Evolutionary conservation across 148 eudicot genomes (phyloP).

Genomic region (Rhododendron ferrugineum): DNA sequence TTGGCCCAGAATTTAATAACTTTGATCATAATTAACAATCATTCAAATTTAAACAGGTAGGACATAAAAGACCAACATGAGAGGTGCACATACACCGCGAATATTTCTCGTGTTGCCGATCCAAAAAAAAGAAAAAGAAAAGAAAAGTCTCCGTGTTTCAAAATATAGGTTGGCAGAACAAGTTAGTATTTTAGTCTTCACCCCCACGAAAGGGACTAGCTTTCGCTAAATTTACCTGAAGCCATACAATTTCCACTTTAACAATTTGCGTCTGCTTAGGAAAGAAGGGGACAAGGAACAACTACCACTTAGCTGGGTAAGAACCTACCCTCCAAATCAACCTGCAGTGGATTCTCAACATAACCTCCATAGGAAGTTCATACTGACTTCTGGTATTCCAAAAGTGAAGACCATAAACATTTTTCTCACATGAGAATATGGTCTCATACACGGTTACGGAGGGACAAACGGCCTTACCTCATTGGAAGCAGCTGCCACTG

Average conservation of each 20-base stretch:
- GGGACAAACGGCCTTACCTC: constrained; percentile 45
- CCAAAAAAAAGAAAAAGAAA: no score
- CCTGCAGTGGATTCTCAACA: background rate
- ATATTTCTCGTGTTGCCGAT: background rate
- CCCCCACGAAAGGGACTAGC: background rate
- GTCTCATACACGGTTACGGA: background rate
- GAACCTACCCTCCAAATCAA: background rate
- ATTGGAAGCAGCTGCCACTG: constrained; percentile 93
- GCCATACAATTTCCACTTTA: background rate
- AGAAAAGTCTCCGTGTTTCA: no score
- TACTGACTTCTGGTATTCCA: background rate
- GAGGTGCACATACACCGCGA: background rate
- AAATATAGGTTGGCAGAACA: background rate
- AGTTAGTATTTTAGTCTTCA: no score
- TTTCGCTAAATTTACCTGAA: background rate
- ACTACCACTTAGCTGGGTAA: background rate
- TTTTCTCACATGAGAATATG: background rate
- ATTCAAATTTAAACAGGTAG: background rate
- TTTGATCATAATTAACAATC: background rate
- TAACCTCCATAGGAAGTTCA: background rate
- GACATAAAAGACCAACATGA: background rate
- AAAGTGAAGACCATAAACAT: background rate
- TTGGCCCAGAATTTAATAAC: no score
- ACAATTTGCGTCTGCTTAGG: background rate
- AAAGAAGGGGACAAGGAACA: background rate